Base-by-base conservation (phyloP, 2,329 filamentous ascomycete genomes). In the Periconia sp. region DNA sequence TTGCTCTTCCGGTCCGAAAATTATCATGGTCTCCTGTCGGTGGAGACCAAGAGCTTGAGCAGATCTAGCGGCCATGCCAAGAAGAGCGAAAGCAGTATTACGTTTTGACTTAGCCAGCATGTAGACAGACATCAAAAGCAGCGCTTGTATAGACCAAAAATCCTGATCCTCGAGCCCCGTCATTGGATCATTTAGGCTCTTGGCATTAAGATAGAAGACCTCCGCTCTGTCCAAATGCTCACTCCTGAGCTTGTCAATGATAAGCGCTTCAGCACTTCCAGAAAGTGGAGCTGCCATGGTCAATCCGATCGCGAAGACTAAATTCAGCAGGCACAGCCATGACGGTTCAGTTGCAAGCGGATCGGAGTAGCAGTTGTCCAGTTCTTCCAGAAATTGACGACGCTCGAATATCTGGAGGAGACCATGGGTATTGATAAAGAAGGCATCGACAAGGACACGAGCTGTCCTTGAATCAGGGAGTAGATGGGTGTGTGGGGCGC, bases 121-220 rank as follows among this genome's bases (percentile, higher is more conserved):
- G 56, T 86, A 88, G 2, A 86, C 65, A 0, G 83, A 76, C 79
- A 87, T 86, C 24, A 88, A 67, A 0, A 81, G 68, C 30, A 86
- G 68, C 2, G 82, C 82, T 57, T 87, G 83, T 33, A 87, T 76
- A 10, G 81, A 82, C 80, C 83, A 85, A 44, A 87, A 79, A 41
- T 84, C 79, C 16, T 78, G 80, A 54, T 85, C 80, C 56, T 86
- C 83, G 34, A 85, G 78, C 0, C 80, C 73, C 3, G 65, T 70
- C 39, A 73, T 63, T 7, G 73, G 74, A 40, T 77, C 74, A 24
- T 70, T 71, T 12, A 85, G 68, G 29, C 71, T 73, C 50, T 79
- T 82, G 4, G 83, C 84, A 48, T 78, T 82, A 12, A 77, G 70
- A 56, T 83, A 87, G 59, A 86, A 85, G 9, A 80, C 66, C 50